Conservation (phyloP, 2,329 filamentous ascomycete species). For the Macroventuria anomochaeta region DNA sequence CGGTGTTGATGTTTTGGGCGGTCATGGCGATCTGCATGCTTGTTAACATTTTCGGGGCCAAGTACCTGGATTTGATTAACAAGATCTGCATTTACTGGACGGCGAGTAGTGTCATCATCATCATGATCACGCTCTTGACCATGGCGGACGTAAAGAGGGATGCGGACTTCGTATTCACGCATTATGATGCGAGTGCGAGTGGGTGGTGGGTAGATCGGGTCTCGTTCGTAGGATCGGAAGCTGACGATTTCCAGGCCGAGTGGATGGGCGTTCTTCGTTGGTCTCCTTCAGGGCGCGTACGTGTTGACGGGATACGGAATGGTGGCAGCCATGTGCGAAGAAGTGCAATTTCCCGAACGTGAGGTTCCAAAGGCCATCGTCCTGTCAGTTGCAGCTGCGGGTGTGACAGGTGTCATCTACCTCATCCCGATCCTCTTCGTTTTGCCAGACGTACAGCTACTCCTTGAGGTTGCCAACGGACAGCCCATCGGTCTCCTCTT, state of each 20-base stretch:
- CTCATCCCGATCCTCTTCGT: constrained; percentile 79
- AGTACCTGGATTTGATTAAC: constrained; percentile 71
- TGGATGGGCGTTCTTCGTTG: constrained; percentile 77
- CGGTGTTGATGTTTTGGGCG: constrained; percentile 74
- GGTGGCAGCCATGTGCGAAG: constrained; percentile 75
- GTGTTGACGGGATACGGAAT: constrained; percentile 72
- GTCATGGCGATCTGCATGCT: constrained; percentile 70
- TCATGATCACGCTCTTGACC: constrained; percentile 67
- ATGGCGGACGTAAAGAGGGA: constrained; percentile 66
- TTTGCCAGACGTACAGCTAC: constrained; percentile 68
- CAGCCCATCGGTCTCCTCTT: constrained; percentile 80
- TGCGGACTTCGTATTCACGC: constrained; percentile 69
- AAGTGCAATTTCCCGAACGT: constrained; percentile 71
- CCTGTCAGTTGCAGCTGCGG: constrained; percentile 70
- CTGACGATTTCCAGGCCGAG: constrained; percentile 54
- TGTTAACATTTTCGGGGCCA: constrained; percentile 69
- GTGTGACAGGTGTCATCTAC: constrained; percentile 70
- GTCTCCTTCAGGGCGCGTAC: constrained; percentile 69
- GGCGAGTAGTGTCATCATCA: constrained; percentile 68
- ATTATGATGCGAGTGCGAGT: constrained; percentile 70
- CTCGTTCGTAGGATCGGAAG: background rate
- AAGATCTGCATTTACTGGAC: constrained; percentile 79
- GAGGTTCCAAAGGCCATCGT: constrained; percentile 77
- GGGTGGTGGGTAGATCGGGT: constrained; percentile 60
- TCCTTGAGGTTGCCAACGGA: constrained; percentile 71